Conservation (phyloP, 257 asterid genomes). For the Mitragyna speciosa region DNA sequence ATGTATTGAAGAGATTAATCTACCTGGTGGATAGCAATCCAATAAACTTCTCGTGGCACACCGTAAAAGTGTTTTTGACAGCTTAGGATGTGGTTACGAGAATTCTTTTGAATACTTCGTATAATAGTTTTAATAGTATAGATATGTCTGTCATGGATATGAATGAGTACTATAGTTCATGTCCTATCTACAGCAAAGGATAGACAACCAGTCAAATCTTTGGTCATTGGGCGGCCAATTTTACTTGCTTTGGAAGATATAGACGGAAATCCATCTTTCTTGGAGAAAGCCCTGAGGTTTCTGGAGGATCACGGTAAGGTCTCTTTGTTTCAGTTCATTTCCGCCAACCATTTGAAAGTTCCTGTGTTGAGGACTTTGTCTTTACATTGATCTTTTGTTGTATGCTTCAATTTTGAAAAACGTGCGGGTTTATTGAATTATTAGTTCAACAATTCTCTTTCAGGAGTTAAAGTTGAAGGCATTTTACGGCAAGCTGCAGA, state of each 20-base stretch:
- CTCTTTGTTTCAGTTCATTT: conserved; percentile 19
- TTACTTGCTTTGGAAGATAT: conserved; percentile 96
- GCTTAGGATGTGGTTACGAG: background rate
- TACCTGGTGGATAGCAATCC: background rate
- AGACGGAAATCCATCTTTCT: conserved; percentile 94
- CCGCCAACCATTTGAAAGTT: background rate
- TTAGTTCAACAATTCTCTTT: conserved; percentile 28
- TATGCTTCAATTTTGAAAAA: background rate
- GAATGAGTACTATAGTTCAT: background rate
- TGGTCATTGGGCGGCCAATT: conserved; percentile 89
- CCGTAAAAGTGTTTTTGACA: background rate
- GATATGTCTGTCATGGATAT: conserved; percentile 10
- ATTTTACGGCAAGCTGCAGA: conserved; percentile 98
- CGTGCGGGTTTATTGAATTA: conserved; percentile 8
- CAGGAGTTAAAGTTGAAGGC: conserved; percentile 90
- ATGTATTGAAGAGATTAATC: background rate
- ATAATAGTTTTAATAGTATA: conserved; percentile 1
- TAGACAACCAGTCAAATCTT: conserved; percentile 63
- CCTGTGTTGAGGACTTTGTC: background rate
- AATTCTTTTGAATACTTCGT: background rate
- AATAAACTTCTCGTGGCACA: background rate
- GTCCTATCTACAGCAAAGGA: conserved; percentile 58
- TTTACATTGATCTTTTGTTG: too few relatives aligned
- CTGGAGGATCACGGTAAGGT: conserved; percentile 82
- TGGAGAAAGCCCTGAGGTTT: conserved; percentile 95